A percentile compares a stretch with the other conserved stretches of the same genome.
Evolutionary conservation across 2,329 filamentous ascomycete genomes (phyloP).

Genomic region (Xylariaceae sp.): DNA sequence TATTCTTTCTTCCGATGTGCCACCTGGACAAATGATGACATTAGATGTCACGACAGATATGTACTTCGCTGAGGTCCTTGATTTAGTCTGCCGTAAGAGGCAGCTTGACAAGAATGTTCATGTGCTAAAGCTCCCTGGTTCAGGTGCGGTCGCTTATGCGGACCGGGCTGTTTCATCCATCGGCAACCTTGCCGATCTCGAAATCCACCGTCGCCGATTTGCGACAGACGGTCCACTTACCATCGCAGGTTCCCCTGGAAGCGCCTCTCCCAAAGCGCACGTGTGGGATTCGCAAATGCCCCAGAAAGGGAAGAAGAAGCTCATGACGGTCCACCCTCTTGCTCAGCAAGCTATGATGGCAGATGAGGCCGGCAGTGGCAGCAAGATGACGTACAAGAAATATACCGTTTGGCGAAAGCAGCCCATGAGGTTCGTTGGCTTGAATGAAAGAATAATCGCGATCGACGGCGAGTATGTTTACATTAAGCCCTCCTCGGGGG

Average conservation of each 20-base stretch:
- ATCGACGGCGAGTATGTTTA: slow-evolving; percentile 86
- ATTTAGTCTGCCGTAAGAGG: slow-evolving; percentile 71
- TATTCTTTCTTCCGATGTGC: slow-evolving; percentile 64
- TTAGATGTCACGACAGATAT: slow-evolving; percentile 76
- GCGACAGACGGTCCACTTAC: slow-evolving; percentile 68
- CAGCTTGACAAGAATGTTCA: slow-evolving; percentile 75
- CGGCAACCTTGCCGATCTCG: slow-evolving; percentile 68
- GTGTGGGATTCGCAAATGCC: slow-evolving; percentile 44
- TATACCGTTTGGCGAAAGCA: slow-evolving; percentile 80
- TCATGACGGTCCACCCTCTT: slow-evolving; percentile 60
- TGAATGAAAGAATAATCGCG: slow-evolving; percentile 70
- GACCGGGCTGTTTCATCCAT: slow-evolving; percentile 78
- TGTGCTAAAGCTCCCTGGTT: slow-evolving; percentile 71
- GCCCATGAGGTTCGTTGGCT: slow-evolving; percentile 72
- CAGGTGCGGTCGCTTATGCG: slow-evolving; percentile 68
- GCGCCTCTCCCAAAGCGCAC: slow-evolving; percentile 63
- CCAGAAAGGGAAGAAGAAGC: slow-evolving; percentile 51
- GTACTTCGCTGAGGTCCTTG: slow-evolving; percentile 77
- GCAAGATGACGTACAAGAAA: slow-evolving; percentile 61
- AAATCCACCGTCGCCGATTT: slow-evolving; percentile 71
- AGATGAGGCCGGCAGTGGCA: slow-evolving; percentile 49
- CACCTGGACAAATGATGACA: slow-evolving; percentile 68
- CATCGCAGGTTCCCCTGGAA: slow-evolving; percentile 64
- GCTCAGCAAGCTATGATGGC: slow-evolving; percentile 59
- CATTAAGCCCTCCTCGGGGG: slow-evolving; percentile 68